Conservation (phyloP, 2,329 filamentous ascomycete genomes). For the Stromatinia cepivora region DNA sequence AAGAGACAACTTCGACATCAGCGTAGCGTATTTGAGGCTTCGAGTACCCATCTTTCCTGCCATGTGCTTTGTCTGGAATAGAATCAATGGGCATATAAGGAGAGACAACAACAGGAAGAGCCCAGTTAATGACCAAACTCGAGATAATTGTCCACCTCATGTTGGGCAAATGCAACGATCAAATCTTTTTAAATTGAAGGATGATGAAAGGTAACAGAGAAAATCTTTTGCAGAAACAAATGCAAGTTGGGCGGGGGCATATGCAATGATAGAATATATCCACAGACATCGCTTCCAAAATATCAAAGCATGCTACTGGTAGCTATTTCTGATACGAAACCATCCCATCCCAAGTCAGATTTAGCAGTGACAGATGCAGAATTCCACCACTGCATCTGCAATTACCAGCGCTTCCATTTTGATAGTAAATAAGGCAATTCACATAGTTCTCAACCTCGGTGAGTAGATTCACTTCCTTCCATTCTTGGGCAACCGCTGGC, state of each 20-base stretch:
- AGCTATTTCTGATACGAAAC: background rate
- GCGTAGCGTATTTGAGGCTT: background rate
- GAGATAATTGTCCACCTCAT: conserved; percentile 9
- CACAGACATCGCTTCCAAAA: background rate
- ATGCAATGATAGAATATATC: background rate
- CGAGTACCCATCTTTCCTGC: background rate
- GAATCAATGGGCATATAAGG: background rate
- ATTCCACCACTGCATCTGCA: background rate
- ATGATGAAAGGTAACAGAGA: background rate
- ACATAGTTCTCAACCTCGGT: too few relatives aligned
- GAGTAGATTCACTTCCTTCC: too few relatives aligned
- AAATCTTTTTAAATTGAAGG: background rate
- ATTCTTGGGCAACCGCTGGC: too few relatives aligned
- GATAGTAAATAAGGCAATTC: too few relatives aligned
- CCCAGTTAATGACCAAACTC: background rate
- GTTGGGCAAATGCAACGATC: background rate
- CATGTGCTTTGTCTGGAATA: background rate
- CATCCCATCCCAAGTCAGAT: background rate
- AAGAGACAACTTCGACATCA: background rate
- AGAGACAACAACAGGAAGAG: background rate
- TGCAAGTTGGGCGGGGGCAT: background rate
- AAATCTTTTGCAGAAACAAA: background rate
- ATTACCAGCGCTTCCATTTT: too few relatives aligned
- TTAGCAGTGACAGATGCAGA: background rate
- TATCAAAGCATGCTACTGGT: background rate